Base-by-base conservation (phyloP, 106 monocot species). In the Dendrobium officinale region DNA sequence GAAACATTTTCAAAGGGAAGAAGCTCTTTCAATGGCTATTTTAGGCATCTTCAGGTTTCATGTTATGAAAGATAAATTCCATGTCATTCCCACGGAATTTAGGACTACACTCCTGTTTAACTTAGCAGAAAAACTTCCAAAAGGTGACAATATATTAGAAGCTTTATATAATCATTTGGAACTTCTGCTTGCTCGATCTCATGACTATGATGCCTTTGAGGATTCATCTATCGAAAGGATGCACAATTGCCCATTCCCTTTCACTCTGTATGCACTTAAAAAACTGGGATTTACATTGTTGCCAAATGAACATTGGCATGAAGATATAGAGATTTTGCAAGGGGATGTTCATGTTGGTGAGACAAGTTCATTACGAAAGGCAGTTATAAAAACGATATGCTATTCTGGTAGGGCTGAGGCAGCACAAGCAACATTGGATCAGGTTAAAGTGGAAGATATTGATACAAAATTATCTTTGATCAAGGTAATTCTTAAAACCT, bases 71-170 rank as follows among this genome's bases (percentile, higher is more conserved):
- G 92, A 98, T 49, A 92, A 85, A 47, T 95, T 98, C 47, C 89
- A 91, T 86, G 73, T 91, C 42, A 77, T 82, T 29, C 95, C 98
- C 19, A 86, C 92, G 37, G 88, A 86, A 72, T 88, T 89, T 77
- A 98, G 87, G 80, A 88, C 89, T 9, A 82, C 85, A 73, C 92
- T 98, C 59, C 79, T 89, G 73, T 98, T 98, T 81, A 92, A 86
- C 83, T 88, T 98, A 73, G 83, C 92, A 67, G 98, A 98, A 83
- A 92, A 91, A 81, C 85, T 98, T 73, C 94, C 94, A 66, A 98
- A 92, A 82, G 97, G 98, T 80, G 98, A 98, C 64, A 91, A 88
- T 61, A 95, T 98, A 54, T 84, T 98, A 82, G 89, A 91, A 45
- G 92, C 98, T 82, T 88, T 98, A 43, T 79, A 91, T 75, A 78